phyloP scores from a whole-genome alignment of 2,329 filamentous ascomycete species.

The Samsoniella hepiali region DNA sequence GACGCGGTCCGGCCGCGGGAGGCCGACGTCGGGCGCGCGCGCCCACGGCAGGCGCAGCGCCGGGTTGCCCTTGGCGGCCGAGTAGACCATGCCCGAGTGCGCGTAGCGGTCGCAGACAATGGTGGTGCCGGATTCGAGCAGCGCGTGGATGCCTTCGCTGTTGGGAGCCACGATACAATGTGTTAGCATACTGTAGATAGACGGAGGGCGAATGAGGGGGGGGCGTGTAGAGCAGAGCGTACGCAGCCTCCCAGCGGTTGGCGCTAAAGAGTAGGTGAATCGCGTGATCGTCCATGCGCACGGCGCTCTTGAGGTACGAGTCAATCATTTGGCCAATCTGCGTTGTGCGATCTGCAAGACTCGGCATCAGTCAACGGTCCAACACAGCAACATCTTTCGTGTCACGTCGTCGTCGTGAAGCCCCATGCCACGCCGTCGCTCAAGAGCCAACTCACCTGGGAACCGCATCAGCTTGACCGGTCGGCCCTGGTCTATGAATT shows the following conservation, averaged over 20 bases:
- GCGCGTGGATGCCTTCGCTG: constrained; percentile 49
- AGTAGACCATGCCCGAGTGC: constrained; percentile 91
- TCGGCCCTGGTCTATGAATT: constrained; percentile 47
- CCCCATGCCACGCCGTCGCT: no score
- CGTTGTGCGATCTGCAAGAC: constrained; percentile 67
- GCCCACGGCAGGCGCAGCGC: constrained; percentile 74
- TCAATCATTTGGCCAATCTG: constrained; percentile 86
- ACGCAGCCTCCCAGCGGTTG: constrained; percentile 79
- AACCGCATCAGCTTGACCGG: constrained; percentile 55
- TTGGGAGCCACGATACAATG: no score
- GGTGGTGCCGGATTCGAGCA: constrained; percentile 64
- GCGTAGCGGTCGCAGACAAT: constrained; percentile 92
- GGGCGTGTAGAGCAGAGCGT: constrained; percentile 29
- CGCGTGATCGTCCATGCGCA: constrained; percentile 78
- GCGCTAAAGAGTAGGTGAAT: constrained; percentile 89
- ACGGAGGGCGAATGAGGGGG: no score
- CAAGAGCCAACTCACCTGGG: constrained; percentile 44
- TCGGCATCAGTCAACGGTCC: background rate
- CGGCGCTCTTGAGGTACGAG: constrained; percentile 68
- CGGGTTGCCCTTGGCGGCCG: constrained; percentile 77
- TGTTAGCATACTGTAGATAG: background rate
- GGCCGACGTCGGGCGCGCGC: constrained; percentile 75
- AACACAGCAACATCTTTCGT: background rate
- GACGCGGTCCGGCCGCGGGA: constrained; percentile 83
- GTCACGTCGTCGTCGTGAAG: no score